phyloP scores from a whole-genome alignment of 495 filamentous ascomycete genomes.

The Neurospora sublineolata region DNA sequence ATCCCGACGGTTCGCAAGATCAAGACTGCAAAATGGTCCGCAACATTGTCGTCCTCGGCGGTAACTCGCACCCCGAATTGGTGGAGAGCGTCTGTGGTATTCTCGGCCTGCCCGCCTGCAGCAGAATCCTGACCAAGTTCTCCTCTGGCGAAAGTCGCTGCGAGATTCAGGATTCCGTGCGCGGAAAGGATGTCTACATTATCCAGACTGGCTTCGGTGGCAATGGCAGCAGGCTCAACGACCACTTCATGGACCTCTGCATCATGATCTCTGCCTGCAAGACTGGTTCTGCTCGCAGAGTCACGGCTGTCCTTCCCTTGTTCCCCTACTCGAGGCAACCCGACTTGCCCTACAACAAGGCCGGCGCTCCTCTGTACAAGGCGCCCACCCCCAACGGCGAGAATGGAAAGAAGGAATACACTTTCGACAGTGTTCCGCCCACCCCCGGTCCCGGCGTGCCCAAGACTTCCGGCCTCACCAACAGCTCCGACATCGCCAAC shows the following conservation, averaged over 20 bases:
- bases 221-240: conserved; percentile 56
- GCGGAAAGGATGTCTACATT: conserved; percentile 96
- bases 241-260: conserved; percentile 88
- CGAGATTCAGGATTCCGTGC: conserved; percentile 90
- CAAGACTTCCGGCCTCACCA: conserved; percentile 50
- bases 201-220: conserved; percentile 62
- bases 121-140: conserved; percentile 82
- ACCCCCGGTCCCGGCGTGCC: conserved; percentile 63
- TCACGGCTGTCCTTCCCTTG: conserved; percentile 88
- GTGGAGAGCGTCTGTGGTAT: conserved; percentile 76
- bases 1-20: background rate
- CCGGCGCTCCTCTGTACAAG: conserved; percentile 76
- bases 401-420: conserved; percentile 30
- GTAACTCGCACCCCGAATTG: conserved; percentile 84
- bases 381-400: conserved; percentile 31
- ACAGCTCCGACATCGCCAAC: conserved; percentile 55
- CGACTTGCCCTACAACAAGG: conserved; percentile 93
- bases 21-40: conserved; percentile 62
- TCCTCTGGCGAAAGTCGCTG: conserved; percentile 88
- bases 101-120: conserved; percentile 73
- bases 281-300: conserved; percentile 80
- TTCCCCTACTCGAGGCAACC: conserved; percentile 95
- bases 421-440: conserved; percentile 65
- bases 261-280: conserved; percentile 97
- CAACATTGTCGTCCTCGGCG: conserved; percentile 90